phyloP scores from a whole-genome alignment of 2,329 filamentous ascomycete genomes.

The Fusarium redolens region DNA sequence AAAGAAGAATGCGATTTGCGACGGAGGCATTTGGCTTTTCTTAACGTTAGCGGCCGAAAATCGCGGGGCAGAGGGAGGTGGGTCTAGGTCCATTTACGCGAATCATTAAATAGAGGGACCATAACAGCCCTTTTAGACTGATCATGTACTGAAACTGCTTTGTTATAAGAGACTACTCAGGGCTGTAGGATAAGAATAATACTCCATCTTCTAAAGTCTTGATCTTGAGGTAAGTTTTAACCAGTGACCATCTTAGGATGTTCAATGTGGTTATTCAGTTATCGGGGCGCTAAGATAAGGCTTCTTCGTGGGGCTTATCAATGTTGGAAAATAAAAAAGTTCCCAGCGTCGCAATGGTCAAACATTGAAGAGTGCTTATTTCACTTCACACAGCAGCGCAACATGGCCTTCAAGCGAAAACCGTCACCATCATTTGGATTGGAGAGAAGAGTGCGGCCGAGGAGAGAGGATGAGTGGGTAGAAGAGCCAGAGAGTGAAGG shows the following conservation, averaged over 20 bases:
- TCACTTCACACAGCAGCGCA: conserved; percentile 6
- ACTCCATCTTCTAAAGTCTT: background rate
- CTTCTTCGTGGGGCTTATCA: conserved; percentile 34
- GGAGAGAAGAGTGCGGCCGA: conserved; percentile 57
- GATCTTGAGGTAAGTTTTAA: background rate
- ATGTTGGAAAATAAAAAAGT: conserved; percentile 30
- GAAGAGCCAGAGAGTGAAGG: conserved; percentile 51
- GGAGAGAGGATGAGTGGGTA: conserved; percentile 58
- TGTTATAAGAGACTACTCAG: too few relatives aligned
- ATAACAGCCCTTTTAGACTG: background rate
- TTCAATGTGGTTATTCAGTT: conserved; percentile 11
- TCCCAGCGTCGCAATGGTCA: background rate
- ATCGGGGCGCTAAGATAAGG: conserved; percentile 33
- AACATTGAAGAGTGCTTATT: background rate
- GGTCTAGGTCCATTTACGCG: background rate
- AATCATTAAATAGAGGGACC: background rate
- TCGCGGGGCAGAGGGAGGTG: conserved; percentile 16
- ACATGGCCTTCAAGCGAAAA: conserved; percentile 57
- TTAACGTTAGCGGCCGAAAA: conserved; percentile 1
- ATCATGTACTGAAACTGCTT: background rate
- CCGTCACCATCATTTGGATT: conserved; percentile 48
- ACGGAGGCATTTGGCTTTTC: conserved; percentile 12
- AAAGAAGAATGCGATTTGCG: conserved; percentile 1
- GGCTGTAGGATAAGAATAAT: background rate
- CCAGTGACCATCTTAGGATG: background rate